Base-by-base conservation (phyloP, 305 asterid genomes). In the Euphrasia arctica region DNA sequence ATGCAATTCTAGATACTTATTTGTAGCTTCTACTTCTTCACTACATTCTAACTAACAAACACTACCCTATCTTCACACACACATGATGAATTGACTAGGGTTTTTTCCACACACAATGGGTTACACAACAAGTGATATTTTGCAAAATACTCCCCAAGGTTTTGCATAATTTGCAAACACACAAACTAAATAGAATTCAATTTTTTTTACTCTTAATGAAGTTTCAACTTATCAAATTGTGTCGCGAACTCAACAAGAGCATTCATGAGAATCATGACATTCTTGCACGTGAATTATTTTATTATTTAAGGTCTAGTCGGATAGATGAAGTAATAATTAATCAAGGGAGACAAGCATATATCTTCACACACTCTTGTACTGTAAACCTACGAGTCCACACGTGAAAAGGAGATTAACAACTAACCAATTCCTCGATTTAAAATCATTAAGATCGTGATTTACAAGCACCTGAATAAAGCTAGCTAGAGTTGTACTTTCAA, bases 401-500 rank as follows among this genome's bases (percentile, higher is more conserved):
- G 61, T 64, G 63, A 48, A 52, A 63, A 41, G 39, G 58, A 54
- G 11, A 15, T 14, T 51, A 50, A 15, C 18, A 48, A 43, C 12
- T 55, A 52, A 32, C 67, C 52, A 32, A 18, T 18, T 18, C 22
- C 64, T n/a, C 36, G 22, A 5, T 18, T 54, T 25, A 8, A 48
- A 48, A 48, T 0, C 47, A 5, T 41, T 41, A 48, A 48, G 22
- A 48, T 48, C 13, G 39, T 25, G 5, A 5, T n/a, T 28, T 9
- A 58, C 52, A 54, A 61, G 57, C 51, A 74, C 63, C 73, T 68
- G 72, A 65, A 74, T 9, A 87, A 87, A 48, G 54, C 54, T 48
- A 18, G 87, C 64, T 41, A 57, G 48, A 62, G 47, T 55, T 71
- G 87, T 82, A 82, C 89, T 84, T 78, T 54, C 60, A 58, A 66